Evolutionary conservation across 495 filamentous ascomycete genomes (phyloP), one percentile per base, ranked within the genome.

Genomic region (Penicillium steckii): DNA sequence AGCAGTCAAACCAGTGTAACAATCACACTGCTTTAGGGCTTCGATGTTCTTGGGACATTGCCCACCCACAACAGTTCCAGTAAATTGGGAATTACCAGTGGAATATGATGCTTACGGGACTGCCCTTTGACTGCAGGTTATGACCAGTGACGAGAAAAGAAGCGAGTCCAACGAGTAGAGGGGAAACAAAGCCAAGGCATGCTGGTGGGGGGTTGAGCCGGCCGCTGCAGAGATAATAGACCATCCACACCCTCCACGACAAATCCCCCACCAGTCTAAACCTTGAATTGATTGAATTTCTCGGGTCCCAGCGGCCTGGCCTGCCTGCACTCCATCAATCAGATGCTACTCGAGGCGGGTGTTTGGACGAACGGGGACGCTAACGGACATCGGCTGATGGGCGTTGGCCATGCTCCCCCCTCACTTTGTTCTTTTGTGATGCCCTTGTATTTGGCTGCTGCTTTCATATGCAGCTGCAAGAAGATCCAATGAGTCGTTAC

Each of bases 1-100:
- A 62, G 62, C 62, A 53, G 53, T 58, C 53, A 51, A 53, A 54
- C 49, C 52, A 47, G 62, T 62, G 62, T 63, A 65, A 65, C 62
- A 60, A 65, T 57, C 56, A 60, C 59, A 60, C 53, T 59, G 59
- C 56, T 43, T 65, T 65, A 65, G 62, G 62, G 62, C 59, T 65
- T 57, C 30, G 56, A 35, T 48, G 50, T 55, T 46, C 43, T 45
- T 52, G 59, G 57, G 35, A 46, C 33, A 23, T 48, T 45, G 46
- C 43, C 41, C 40, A 30, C 27, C 30, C 25, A 9, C 49, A 13
- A 22, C 43, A 30, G 50, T 41, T 13, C 53, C 57, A 61, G 61
- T 52, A 32, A 38, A n/a, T n/a, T 27, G 37, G 27, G 25, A 15
- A 49, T 21, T 17, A 29, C 30, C 46, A 10, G 46, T 9, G 46